phyloP scores from a whole-genome alignment of 1,139 yeast genomes.

The Meyerozyma carpophila region DNA sequence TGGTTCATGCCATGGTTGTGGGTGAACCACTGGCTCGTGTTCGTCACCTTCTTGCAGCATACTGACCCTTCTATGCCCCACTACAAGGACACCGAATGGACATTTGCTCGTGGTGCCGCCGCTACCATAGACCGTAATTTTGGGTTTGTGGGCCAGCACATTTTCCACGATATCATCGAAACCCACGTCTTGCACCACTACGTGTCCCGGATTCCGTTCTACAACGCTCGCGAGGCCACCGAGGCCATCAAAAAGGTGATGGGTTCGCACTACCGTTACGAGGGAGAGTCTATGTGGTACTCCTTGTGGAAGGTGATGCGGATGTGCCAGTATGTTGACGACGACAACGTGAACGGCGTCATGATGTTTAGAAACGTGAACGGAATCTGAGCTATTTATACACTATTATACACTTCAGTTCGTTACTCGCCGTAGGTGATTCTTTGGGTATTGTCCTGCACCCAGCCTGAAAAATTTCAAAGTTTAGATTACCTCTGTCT shows the following conservation, averaged over 20 bases:
- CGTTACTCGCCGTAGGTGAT: not conserved
- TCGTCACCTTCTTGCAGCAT: conserved; percentile 58
- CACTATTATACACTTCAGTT: not conserved
- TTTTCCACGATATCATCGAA: conserved; percentile 61
- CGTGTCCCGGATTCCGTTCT: conserved; percentile 58
- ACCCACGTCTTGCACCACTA: conserved; percentile 62
- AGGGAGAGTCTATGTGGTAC: conserved; percentile 54
- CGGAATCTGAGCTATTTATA: conserved; percentile 15
- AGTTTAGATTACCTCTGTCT: not conserved
- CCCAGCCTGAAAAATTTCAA: not conserved
- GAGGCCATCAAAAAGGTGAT: conserved; percentile 54
- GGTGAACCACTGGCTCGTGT: conserved; percentile 62
- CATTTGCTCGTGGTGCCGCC: conserved; percentile 63
- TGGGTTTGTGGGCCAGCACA: conserved; percentile 53
- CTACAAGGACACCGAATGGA: conserved; percentile 54
- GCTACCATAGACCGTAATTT: conserved; percentile 59
- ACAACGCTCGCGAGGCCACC: conserved; percentile 57
- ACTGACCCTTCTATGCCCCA: conserved; percentile 56
- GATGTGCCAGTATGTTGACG: conserved; percentile 54
- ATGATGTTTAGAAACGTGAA: conserved; percentile 56
- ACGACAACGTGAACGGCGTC: conserved; percentile 35
- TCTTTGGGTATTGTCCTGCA: not conserved
- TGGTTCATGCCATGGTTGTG: conserved; percentile 54
- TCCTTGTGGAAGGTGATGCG: conserved; percentile 53
- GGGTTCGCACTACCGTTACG: conserved; percentile 52